Evolutionary conservation across 1,284 basidiomycete genomes (phyloP).

Genomic region (Albatrellus sp.): DNA sequence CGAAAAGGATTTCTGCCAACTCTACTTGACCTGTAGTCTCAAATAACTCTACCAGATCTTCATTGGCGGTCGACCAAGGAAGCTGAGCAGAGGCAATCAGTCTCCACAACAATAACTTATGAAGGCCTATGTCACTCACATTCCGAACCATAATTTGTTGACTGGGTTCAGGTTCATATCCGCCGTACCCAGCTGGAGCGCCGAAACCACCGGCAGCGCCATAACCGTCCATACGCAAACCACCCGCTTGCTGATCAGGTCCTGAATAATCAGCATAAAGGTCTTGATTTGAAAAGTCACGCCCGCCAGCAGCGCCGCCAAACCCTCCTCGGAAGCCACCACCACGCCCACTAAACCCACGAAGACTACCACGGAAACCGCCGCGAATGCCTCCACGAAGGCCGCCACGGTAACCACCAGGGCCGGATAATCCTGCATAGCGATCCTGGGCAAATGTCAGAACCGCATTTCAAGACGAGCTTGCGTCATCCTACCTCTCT

Average conservation of each 20-base stretch:
- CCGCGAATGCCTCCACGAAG: conserved; percentile 43
- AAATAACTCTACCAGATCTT: conserved; percentile 95
- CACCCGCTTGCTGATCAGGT: conserved; percentile 50
- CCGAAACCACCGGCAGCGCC: conserved; percentile 22
- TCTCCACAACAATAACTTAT: background rate
- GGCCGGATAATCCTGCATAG: conserved; percentile 68
- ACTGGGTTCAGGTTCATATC: conserved; percentile 62
- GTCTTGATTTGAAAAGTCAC: conserved; percentile 68
- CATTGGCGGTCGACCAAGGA: conserved; percentile 98
- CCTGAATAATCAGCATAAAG: conserved; percentile 76
- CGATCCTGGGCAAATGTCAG: conserved; percentile 52
- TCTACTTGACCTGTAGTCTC: conserved; percentile 95
- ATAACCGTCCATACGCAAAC: conserved; percentile 36
- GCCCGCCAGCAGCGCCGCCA: conserved; percentile 28
- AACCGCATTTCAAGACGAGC: background rate
- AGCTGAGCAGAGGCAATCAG: conserved; percentile 38
- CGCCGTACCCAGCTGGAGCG: conserved; percentile 18
- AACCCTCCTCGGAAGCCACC: conserved; percentile 27
- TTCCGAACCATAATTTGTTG: conserved; percentile 98
- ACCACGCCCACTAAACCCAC: conserved; percentile 30
- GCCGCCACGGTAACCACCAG: conserved; percentile 47
- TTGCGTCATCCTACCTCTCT: conserved; percentile 52
- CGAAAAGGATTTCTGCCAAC: conserved; percentile 87
- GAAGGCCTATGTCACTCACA: conserved; percentile 38
- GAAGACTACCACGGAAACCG: conserved; percentile 40